Evolutionary conservation across 164 flowering plant genomes (phyloP).

Genomic region (Platanus orientalis): DNA sequence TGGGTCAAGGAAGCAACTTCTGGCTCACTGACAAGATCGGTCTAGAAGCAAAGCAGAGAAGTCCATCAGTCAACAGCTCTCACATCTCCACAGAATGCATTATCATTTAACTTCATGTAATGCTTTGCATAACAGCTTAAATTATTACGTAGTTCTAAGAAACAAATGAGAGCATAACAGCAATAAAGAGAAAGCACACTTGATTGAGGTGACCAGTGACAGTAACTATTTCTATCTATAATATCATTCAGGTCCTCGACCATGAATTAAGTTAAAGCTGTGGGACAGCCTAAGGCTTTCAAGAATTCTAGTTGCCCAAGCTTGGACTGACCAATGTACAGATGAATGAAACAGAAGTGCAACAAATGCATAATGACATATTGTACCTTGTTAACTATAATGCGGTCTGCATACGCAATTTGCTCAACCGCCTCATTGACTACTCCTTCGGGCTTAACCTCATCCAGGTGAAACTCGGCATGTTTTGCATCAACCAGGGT

Average conservation of each 20-base stretch:
- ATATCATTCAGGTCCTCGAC: not conserved
- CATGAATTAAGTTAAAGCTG: not conserved
- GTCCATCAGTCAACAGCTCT: slow-evolving; percentile 8
- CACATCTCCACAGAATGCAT: not conserved
- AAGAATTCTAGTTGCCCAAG: not conserved
- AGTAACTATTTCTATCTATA: not conserved
- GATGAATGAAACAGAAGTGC: not conserved
- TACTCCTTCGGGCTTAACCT: slow-evolving; percentile 84
- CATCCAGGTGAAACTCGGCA: slow-evolving; percentile 70
- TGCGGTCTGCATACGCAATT: slow-evolving; percentile 89
- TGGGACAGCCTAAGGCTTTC: not conserved
- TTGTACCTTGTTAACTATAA: slow-evolving; percentile 87
- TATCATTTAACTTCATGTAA: too few species aligned
- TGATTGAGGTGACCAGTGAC: too few species aligned
- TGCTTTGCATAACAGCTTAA: too few species aligned
- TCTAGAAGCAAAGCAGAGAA: slow-evolving; percentile 34
- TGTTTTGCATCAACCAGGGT: slow-evolving; percentile 96
- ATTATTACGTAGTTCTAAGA: not conserved
- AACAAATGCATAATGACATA: not conserved
- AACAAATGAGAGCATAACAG: not conserved
- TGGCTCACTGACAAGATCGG: slow-evolving; percentile 81
- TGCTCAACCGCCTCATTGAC: slow-evolving; percentile 97
- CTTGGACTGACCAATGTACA: not conserved
- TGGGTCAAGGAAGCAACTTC: slow-evolving; percentile 59
- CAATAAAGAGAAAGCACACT: too few species aligned